Percentiles rank a stretch among this genome's conserved stretches.
These are phyloP conservation scores for Hypoxylon sp. DNA, from an alignment of 2,329 filamentous ascomycete species.

Conservation along the genomic window DNA sequence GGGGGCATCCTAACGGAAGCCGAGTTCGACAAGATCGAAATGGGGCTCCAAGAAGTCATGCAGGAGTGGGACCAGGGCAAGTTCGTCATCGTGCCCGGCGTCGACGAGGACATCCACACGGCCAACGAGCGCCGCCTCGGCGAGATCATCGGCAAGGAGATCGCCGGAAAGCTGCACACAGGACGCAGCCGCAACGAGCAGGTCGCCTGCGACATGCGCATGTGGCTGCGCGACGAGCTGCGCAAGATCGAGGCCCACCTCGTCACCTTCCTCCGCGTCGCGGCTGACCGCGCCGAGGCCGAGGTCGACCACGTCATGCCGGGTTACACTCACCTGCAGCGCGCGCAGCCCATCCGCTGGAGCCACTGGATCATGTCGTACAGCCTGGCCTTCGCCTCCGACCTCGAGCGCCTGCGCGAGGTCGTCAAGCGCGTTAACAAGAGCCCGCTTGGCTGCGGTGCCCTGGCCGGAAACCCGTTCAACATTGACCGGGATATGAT, in stretches of 20 bases:
- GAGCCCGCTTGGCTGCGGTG: constrained; percentile 76
- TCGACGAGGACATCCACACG: constrained; percentile 76
- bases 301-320: constrained; percentile 82
- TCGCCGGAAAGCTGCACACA: constrained; percentile 91
- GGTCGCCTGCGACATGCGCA: constrained; percentile 88
- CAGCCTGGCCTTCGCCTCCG: constrained; percentile 74
- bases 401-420: constrained; percentile 78
- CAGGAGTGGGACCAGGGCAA: constrained; percentile 67
- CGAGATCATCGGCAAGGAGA: constrained; percentile 88
- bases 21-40: constrained; percentile 82
- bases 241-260: constrained; percentile 78
- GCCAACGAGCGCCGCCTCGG: constrained; percentile 80
- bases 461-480: constrained; percentile 82
- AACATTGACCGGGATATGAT: constrained; percentile 79
- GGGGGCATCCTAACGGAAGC: constrained; percentile 78
- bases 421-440: constrained; percentile 76
- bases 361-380: constrained; percentile 81
- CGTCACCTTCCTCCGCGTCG: constrained; percentile 77
- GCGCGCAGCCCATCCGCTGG: constrained; percentile 80
- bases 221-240: constrained; percentile 87
- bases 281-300: constrained; percentile 75
- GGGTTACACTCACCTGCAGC: constrained; percentile 83
- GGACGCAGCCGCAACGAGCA: constrained; percentile 91
- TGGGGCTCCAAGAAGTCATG: constrained; percentile 73
- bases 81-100: constrained; percentile 67